Conservation (phyloP, 2,329 filamentous ascomycete genomes). For the Pseudophaeomoniella oleicola region DNA sequence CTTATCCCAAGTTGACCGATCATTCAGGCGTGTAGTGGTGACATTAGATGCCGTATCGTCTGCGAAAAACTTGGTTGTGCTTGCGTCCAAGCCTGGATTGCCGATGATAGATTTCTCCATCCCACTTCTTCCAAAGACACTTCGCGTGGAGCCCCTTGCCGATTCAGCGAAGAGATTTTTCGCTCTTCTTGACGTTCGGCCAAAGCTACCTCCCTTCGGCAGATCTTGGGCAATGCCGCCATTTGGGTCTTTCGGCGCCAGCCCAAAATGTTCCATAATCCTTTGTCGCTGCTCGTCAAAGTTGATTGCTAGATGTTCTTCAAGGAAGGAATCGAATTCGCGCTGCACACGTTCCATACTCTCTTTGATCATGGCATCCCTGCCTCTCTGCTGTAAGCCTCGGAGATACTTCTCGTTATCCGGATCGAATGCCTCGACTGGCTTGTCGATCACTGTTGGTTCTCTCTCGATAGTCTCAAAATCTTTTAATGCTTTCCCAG, state of each 20-base stretch:
- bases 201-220: constrained; percentile 32
- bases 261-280: constrained; percentile 93
- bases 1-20: constrained; percentile 69
- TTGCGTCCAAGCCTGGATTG: constrained; percentile 50
- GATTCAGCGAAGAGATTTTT: constrained; percentile 30
- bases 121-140: constrained; percentile 53
- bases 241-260: constrained; percentile 38
- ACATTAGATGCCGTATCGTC: constrained; percentile 48
- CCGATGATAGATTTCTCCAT: constrained; percentile 81
- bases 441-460: constrained; percentile 25
- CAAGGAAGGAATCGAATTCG: constrained; percentile 86
- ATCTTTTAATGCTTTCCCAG: constrained; percentile 71
- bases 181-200: constrained; percentile 23
- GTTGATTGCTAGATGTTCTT: constrained; percentile 87
- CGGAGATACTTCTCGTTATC: constrained; percentile 60
- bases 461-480: constrained; percentile 59
- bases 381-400: constrained; percentile 79
- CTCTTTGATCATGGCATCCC: constrained; percentile 79
- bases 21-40: constrained; percentile 44
- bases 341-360: constrained; percentile 76
- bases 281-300: constrained; percentile 88
- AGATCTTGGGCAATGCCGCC: constrained; percentile 27
- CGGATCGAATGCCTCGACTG: constrained; percentile 32
- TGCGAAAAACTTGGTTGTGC: constrained; percentile 49
- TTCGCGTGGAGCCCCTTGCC: constrained; percentile 27